These are phyloP conservation scores for Choiromyces venosus DNA, from an alignment of 495 filamentous ascomycete species.

Conservation along the genomic window DNA sequence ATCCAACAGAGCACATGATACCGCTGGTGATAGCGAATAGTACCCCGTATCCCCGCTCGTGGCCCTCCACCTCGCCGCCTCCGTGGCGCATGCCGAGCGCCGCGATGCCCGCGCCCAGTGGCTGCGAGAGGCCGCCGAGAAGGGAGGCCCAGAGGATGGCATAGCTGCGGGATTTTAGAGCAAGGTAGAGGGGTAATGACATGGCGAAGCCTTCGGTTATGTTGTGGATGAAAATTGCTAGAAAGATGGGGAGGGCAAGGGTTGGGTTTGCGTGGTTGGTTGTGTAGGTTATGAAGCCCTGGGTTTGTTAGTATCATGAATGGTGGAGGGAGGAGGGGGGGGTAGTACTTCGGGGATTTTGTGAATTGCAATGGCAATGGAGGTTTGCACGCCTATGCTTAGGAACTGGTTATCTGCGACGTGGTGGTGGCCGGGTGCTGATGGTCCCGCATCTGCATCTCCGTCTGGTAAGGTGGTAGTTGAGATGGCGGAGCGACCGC, in stretches of 20 bases:
- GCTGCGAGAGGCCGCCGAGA: slow-evolving; percentile 80
- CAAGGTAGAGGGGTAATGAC: slow-evolving; percentile 84
- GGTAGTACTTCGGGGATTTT: slow-evolving; percentile 70
- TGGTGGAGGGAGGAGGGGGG: background rate
- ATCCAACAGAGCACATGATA: slow-evolving; percentile 86
- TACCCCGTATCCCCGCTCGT: slow-evolving; percentile 72
- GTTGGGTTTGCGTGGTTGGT: slow-evolving; percentile 90
- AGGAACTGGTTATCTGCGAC: slow-evolving; percentile 93
- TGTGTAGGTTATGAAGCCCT: slow-evolving; percentile 94
- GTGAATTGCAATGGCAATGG: slow-evolving; percentile 88
- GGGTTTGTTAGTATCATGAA: background rate
- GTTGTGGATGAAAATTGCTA: slow-evolving; percentile 95
- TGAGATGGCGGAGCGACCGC: background rate
- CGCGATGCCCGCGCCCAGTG: slow-evolving; percentile 75
- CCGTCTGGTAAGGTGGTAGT: background rate
- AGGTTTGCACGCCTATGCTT: slow-evolving; percentile 86
- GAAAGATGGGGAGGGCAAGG: slow-evolving; percentile 84
- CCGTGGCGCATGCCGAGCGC: slow-evolving; percentile 63
- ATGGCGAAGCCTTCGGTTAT: slow-evolving; percentile 95
- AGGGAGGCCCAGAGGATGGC: slow-evolving; percentile 81
- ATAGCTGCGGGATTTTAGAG: slow-evolving; percentile 64
- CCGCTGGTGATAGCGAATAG: slow-evolving; percentile 81
- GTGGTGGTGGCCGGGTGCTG: slow-evolving; percentile 64
- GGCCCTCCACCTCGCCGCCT: slow-evolving; percentile 50
- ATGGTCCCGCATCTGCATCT: slow-evolving; percentile 29